These are phyloP conservation scores for Ilex asprella DNA, from an alignment of 257 asterid genomes.

Conservation along the genomic window DNA sequence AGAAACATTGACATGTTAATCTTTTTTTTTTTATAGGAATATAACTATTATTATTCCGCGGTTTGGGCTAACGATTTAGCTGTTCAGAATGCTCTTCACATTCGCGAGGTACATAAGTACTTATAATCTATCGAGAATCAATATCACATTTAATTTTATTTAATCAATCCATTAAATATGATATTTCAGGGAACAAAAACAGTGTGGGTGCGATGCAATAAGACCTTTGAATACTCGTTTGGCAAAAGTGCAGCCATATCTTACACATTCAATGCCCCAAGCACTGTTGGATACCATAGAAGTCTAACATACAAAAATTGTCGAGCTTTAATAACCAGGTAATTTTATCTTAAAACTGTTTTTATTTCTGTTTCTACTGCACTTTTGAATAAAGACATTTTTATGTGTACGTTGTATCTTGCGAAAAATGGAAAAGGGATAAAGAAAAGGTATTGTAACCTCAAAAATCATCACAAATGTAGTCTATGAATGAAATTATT, in stretches of 20 bases:
- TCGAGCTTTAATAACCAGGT: background rate
- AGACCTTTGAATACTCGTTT: background rate
- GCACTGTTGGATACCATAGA: slow-evolving; percentile 7
- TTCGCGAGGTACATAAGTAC: slow-evolving; percentile 12
- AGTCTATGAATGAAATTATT: no score
- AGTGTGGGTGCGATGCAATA: slow-evolving; percentile 24
- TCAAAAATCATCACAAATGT: no score
- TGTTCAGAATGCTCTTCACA: slow-evolving; percentile 23
- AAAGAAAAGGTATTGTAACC: no score
- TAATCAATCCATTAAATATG: no score
- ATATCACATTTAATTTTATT: no score
- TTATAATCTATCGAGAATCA: background rate
- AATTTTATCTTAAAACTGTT: no score
- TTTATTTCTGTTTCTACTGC: no score
- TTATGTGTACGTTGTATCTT: no score
- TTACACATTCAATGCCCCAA: background rate
- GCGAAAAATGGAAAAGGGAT: no score
- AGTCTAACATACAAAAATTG: slow-evolving; percentile 5
- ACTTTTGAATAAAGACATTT: background rate
- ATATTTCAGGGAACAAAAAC: background rate
- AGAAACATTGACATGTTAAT: no score
- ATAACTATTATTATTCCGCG: background rate
- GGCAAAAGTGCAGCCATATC: background rate
- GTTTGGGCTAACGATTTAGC: slow-evolving; percentile 19
- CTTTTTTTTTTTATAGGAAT: background rate